Percentiles rank a stretch among this genome's conserved stretches.
These are phyloP conservation scores for Vairimorpha apis DNA, from an alignment of 371 early-diverging fungal genomes.

Conservation along the genomic window DNA sequence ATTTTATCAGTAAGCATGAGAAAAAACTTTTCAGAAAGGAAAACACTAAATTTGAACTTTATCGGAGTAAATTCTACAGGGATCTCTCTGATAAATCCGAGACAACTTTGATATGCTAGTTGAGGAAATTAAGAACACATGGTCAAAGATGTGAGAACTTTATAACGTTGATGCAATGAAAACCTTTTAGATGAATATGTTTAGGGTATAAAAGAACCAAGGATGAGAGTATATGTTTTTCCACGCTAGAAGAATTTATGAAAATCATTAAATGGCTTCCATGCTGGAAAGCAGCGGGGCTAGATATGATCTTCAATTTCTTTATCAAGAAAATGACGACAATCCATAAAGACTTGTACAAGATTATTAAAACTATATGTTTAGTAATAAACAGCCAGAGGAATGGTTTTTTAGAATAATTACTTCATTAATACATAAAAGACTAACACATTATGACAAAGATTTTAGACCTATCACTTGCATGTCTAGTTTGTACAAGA, in stretches of 20 bases:
- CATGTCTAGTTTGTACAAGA: not conserved
- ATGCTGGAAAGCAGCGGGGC: not conserved
- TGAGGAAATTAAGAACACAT: not conserved
- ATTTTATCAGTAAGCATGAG: not conserved
- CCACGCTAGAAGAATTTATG: not conserved
- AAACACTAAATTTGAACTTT: not conserved
- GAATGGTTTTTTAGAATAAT: not conserved
- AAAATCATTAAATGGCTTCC: not conserved
- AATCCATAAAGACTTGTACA: not conserved
- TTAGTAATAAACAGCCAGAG: not conserved
- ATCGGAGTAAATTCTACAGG: not conserved
- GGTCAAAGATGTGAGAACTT: not conserved
- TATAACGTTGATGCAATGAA: not conserved
- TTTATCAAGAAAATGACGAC: not conserved
- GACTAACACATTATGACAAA: not conserved
- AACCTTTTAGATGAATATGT: not conserved
- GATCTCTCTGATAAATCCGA: too few species aligned
- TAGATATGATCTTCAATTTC: not conserved
- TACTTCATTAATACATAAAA: not conserved
- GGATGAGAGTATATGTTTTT: not conserved
- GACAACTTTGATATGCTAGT: too few species aligned
- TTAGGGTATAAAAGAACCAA: too few species aligned
- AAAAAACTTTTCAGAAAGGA: not conserved
- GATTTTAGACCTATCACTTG: slow-evolving; percentile 3
- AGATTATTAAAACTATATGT: not conserved